These are phyloP conservation scores for Sclerotinia nivalis DNA, from an alignment of 2,329 filamentous ascomycete genomes.

Conservation along the genomic window DNA sequence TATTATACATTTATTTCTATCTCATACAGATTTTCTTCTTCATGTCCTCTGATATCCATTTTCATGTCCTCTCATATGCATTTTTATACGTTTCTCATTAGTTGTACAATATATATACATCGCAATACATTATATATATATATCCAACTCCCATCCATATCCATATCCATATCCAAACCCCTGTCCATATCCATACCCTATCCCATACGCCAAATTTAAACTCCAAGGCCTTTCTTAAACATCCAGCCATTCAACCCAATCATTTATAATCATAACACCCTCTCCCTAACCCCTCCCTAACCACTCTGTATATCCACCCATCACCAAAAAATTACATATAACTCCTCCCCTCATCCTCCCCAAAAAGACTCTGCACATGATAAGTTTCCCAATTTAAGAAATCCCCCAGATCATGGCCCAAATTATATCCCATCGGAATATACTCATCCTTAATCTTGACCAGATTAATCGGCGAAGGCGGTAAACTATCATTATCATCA, in stretches of 20 bases:
- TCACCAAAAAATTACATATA: conserved; percentile 9
- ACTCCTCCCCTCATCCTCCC: conserved; percentile 12
- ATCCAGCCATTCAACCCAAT: neutral
- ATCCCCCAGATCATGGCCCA: conserved; percentile 59
- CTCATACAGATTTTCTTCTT: no score
- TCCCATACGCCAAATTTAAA: no score
- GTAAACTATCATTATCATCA: conserved; percentile 24
- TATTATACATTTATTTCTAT: no score
- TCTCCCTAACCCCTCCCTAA: no score
- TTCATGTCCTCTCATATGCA: neutral
- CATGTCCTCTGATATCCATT: neutral
- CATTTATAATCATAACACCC: neutral
- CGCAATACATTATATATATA: neutral
- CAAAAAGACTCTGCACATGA: conserved; percentile 29
- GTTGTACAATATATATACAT: neutral
- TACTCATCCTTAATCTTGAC: conserved; percentile 38
- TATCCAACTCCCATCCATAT: neutral
- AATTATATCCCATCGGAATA: conserved; percentile 62
- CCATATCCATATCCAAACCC: neutral
- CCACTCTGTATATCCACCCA: neutral
- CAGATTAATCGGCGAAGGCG: conserved; percentile 35
- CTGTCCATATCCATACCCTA: neutral
- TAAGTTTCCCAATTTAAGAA: conserved; percentile 56
- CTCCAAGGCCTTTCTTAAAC: neutral
- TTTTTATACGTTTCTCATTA: conserved; percentile 5